A percentile compares a stretch with the other conserved stretches of the same genome.
phyloP scores from a whole-genome alignment of 306 rosid species.

The Fragaria iinumae region DNA sequence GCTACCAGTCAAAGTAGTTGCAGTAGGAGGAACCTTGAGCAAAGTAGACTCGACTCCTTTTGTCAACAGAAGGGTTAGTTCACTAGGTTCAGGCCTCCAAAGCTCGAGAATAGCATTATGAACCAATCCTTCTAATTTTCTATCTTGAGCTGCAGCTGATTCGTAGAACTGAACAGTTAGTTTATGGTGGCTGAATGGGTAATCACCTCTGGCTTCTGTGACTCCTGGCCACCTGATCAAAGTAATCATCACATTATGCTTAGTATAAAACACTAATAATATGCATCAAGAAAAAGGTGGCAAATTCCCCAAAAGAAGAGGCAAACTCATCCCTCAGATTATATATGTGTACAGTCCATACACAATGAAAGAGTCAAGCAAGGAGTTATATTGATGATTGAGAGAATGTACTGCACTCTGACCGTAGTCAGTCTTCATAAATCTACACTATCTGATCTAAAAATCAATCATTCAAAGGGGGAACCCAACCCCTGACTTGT shows the following conservation, averaged over 20 bases:
- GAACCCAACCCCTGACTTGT: not conserved
- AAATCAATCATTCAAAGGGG: not conserved
- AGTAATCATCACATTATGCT: constrained; percentile 15
- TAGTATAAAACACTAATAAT: not conserved
- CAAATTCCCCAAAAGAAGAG: not conserved
- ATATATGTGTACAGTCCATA: not conserved
- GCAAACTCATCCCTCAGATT: not conserved
- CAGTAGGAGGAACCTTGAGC: constrained; percentile 96
- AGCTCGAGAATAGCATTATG: constrained; percentile 98
- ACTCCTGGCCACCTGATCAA: constrained; percentile 91
- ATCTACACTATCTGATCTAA: not conserved
- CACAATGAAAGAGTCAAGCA: not conserved
- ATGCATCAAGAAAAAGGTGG: not conserved
- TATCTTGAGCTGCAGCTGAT: constrained; percentile 97
- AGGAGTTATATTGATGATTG: constrained; percentile 2
- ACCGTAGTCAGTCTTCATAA: not conserved
- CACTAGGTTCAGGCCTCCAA: constrained; percentile 98
- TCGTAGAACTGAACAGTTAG: constrained; percentile 96
- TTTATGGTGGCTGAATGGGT: constrained; percentile 99
- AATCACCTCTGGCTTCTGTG: constrained; percentile 93
- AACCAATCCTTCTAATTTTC: constrained; percentile 96
- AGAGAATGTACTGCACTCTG: not conserved
- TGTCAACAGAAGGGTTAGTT: constrained; percentile 82
- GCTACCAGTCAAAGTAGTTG: constrained; percentile 93
- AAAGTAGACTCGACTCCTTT: constrained; percentile 84